Conservation (phyloP, 2,329 filamentous ascomycete species). For the Epichloe hybrida region DNA sequence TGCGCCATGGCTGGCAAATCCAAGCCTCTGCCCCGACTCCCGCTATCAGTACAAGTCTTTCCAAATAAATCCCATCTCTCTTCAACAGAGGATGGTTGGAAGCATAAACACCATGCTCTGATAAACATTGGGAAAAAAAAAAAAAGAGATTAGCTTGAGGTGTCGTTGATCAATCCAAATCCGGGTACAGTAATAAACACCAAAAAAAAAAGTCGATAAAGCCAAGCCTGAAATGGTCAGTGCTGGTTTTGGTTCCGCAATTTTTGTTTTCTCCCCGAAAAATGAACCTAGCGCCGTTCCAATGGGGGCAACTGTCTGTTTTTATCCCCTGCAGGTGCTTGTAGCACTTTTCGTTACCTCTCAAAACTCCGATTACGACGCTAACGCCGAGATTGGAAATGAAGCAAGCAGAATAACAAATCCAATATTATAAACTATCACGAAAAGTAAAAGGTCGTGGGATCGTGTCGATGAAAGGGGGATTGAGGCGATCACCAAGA, state of each 20-base stretch:
- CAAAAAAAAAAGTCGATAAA: neutral
- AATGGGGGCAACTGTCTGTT: neutral
- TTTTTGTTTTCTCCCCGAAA: neutral
- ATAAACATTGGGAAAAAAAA: neutral
- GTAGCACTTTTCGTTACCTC: neutral
- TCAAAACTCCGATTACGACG: neutral
- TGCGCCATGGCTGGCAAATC: neutral
- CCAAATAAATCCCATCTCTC: neutral
- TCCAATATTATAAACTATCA: neutral
- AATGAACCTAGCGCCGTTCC: constrained; percentile 1
- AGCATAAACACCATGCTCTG: neutral
- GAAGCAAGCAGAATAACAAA: neutral
- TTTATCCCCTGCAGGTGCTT: neutral
- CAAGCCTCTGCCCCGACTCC: neutral
- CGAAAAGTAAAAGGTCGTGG: neutral
- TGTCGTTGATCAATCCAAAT: neutral
- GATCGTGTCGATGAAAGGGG: neutral
- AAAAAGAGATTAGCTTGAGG: neutral
- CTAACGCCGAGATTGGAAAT: neutral
- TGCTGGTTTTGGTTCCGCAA: neutral
- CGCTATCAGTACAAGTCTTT: neutral
- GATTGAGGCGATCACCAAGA: constrained; percentile 7
- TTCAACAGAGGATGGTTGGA: neutral
- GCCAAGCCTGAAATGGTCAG: neutral
- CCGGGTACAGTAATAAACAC: neutral